Percentiles rank a stretch among this genome's conserved stretches.
Evolutionary conservation across 2,329 filamentous ascomycete species (phyloP).

Genomic region (Colletotrichum zoysiae): DNA sequence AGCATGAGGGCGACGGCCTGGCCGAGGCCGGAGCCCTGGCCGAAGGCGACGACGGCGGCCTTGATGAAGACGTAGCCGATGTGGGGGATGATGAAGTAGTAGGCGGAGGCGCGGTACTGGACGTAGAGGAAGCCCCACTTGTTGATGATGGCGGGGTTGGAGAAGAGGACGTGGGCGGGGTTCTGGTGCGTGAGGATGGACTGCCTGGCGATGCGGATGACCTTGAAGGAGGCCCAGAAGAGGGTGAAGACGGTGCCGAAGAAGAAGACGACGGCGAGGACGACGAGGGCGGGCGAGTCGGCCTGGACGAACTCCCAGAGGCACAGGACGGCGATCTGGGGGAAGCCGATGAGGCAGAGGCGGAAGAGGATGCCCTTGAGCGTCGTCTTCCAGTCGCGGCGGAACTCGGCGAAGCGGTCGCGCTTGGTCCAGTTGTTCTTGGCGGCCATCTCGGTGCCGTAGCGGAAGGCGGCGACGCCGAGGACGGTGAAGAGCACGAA

Average conservation of each 20-base stretch:
- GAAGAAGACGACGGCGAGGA: constrained; percentile 90
- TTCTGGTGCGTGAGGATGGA: constrained; percentile 95
- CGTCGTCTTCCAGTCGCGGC: constrained; percentile 92
- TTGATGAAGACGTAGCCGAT: constrained; percentile 86
- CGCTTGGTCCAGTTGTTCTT: constrained; percentile 82
- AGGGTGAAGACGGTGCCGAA: constrained; percentile 83
- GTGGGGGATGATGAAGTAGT: constrained; percentile 91
- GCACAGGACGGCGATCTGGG: constrained; percentile 89
- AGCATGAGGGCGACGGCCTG: constrained; percentile 90
- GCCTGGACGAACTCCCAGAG: constrained; percentile 91
- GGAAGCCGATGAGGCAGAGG: constrained; percentile 89
- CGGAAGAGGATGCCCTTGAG: constrained; percentile 95
- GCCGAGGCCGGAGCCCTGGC: constrained; percentile 75
- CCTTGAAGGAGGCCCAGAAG: constrained; percentile 89
- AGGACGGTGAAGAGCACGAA: constrained; percentile 82
- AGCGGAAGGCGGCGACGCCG: constrained; percentile 83
- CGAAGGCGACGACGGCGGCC: constrained; percentile 87
- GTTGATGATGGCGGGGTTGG: constrained; percentile 90
- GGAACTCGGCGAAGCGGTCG: constrained; percentile 92
- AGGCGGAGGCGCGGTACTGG: constrained; percentile 94
- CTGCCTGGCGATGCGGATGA: constrained; percentile 87
- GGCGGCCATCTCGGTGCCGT: constrained; percentile 79
- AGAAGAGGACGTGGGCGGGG: constrained; percentile 96
- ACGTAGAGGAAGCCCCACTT: constrained; percentile 99
- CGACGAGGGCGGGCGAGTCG: constrained; percentile 87